Evolutionary conservation across 305 asterid genomes (phyloP).

Genomic region (Fraxinus sp.): DNA sequence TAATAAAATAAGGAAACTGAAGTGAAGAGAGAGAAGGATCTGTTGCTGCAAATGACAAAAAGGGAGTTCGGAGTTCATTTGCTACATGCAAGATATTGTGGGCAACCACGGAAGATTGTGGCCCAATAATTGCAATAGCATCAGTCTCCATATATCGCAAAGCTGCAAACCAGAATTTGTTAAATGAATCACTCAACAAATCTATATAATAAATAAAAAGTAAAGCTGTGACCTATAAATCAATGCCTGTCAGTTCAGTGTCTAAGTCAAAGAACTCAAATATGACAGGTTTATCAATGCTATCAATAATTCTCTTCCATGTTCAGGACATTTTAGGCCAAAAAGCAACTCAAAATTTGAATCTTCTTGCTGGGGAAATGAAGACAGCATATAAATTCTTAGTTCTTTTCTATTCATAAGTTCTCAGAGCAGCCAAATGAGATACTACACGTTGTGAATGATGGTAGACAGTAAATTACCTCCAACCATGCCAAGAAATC

Average conservation of each 20-base stretch:
- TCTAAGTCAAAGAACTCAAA: slow-evolving; percentile 3
- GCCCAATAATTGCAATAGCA: slow-evolving; percentile 82
- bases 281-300: not conserved
- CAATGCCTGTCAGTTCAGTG: not conserved
- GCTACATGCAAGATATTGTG: slow-evolving; percentile 64
- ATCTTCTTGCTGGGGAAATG: slow-evolving; percentile 4
- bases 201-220: not conserved
- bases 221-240: not conserved
- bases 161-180: slow-evolving; percentile 48
- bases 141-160: slow-evolving; percentile 67
- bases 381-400: not conserved
- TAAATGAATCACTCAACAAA: not conserved
- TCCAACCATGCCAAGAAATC: slow-evolving; percentile 80
- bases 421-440: not conserved
- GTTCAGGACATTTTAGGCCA: not conserved
- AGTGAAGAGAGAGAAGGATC: slow-evolving; percentile 79
- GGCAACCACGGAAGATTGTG: slow-evolving; percentile 86
- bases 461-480: slow-evolving; percentile 36
- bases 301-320: not conserved
- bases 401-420: not conserved
- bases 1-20: slow-evolving; percentile 73
- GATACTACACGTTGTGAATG: not conserved
- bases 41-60: slow-evolving; percentile 80
- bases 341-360: not conserved
- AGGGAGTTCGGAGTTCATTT: slow-evolving; percentile 79